Conservation (phyloP, 2,329 filamentous ascomycete species). For the Colletotrichum costaricense region DNA sequence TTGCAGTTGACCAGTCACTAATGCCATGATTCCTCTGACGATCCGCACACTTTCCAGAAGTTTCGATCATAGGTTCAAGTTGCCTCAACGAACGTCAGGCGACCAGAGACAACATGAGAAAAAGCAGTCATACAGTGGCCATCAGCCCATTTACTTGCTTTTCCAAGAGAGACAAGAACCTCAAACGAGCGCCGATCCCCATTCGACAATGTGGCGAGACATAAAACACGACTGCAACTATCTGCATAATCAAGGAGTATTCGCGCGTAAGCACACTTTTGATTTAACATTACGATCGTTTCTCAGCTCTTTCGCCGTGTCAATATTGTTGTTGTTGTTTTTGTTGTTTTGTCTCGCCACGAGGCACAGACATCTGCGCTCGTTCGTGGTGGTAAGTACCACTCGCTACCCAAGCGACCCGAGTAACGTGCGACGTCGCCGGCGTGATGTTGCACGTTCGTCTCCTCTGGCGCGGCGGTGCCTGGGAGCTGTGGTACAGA, state of each 20-base stretch:
- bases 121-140: background rate
- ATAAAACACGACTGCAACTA: background rate
- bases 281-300: too few species aligned
- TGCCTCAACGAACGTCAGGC: background rate
- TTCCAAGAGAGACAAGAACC: background rate
- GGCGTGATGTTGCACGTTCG: background rate
- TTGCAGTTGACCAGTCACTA: too few species aligned
- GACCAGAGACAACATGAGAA: background rate
- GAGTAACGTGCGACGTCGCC: background rate
- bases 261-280: background rate
- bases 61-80: background rate
- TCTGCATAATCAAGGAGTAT: background rate
- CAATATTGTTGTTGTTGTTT: background rate
- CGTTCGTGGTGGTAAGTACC: background rate
- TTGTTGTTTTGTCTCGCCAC: background rate
- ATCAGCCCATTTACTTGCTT: background rate
- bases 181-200: background rate
- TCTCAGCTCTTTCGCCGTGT: background rate
- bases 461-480: background rate
- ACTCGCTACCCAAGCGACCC: conserved; percentile 15
- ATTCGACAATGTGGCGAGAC: background rate
- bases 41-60: background rate
- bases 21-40: background rate
- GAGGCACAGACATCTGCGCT: background rate
- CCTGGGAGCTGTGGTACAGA: background rate